A percentile compares a stretch with the other conserved stretches of the same genome.
These are phyloP conservation scores for Metschnikowia drakensbergensis DNA, from an alignment of 805 yeast genomes.

Conservation along the genomic window DNA sequence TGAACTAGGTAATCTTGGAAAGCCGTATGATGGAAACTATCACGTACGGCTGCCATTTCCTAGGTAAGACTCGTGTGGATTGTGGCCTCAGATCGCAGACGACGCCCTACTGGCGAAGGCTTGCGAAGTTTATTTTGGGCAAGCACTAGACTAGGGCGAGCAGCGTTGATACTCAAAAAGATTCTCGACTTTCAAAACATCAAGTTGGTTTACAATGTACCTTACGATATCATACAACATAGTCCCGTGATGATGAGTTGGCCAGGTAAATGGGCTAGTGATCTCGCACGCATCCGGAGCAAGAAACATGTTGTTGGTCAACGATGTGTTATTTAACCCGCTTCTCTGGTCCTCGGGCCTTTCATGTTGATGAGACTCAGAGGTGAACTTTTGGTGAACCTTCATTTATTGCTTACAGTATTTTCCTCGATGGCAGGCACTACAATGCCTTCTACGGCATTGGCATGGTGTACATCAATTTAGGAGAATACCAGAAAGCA, in stretches of 20 bases:
- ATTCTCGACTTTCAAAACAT: conserved; percentile 20
- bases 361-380: no score
- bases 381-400: no score
- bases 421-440: conserved; percentile 73
- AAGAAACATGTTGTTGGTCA: conserved; percentile 10
- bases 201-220: conserved; percentile 27
- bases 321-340: no score
- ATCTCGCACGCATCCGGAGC: background rate
- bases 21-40: no score
- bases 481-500: conserved; percentile 81
- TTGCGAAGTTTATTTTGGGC: conserved; percentile 27
- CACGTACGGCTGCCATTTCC: no score
- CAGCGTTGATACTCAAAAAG: conserved; percentile 31
- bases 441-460: conserved; percentile 95
- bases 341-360: no score
- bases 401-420: conserved; percentile 41
- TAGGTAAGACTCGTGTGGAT: no score
- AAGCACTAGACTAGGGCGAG: conserved; percentile 21
- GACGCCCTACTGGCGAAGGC: no score
- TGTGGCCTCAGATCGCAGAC: no score
- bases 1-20: no score
- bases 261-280: background rate
- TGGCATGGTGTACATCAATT: conserved; percentile 86
- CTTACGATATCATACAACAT: conserved; percentile 24
- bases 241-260: conserved; percentile 14